Base-by-base conservation (phyloP, 345 rosid species). In the Boechera retrofracta region DNA sequence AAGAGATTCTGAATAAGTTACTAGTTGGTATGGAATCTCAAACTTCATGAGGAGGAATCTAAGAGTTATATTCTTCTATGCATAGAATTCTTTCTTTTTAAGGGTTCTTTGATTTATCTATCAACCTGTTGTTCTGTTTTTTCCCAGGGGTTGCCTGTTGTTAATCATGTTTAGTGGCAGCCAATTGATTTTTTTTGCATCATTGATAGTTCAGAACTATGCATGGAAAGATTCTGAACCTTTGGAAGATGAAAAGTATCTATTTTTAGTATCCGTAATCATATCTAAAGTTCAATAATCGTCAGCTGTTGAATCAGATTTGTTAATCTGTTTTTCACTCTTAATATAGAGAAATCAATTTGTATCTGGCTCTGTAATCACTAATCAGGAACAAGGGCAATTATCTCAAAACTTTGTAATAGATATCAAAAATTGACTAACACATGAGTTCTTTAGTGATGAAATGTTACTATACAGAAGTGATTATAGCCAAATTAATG, bases 341-440 rank as follows among this genome's bases (percentile, higher is more conserved):
- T 0, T 53, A 26, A 53, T 10, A 41, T 10, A 26, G 29, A 41
- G 64, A 69, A 4, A 49, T 47, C 57, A 10, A 53, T 15, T 29
- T 53, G 10, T 35, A 39, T 38, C 21, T 39, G 53, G 60, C 49
- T 62, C 13, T 18, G 62, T 41, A 52, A 48, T n/a, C n/a, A 12
- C 6, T 42, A 42, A 42, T 42, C 29, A 60, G 38, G 39, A 72
- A 10, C 51, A 61, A 49, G 7, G 45, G 4, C 4, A 67, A 10
- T 41, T 42, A 72, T 21, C 41, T 39, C 53, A 66, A 56, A 57
- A 75, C n/a, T 63, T 45, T 66, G 66, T 16, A 57, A 32, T 44
- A 33, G 12, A 16, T 33, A 56, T 42, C 1, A 35, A 47, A 67
- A 45, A 11, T 49, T 0, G 18, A 49, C 9, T 6, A 29, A 26